Conservation (phyloP, 2,329 filamentous ascomycete species). For the Arthrobotrys iridis region DNA sequence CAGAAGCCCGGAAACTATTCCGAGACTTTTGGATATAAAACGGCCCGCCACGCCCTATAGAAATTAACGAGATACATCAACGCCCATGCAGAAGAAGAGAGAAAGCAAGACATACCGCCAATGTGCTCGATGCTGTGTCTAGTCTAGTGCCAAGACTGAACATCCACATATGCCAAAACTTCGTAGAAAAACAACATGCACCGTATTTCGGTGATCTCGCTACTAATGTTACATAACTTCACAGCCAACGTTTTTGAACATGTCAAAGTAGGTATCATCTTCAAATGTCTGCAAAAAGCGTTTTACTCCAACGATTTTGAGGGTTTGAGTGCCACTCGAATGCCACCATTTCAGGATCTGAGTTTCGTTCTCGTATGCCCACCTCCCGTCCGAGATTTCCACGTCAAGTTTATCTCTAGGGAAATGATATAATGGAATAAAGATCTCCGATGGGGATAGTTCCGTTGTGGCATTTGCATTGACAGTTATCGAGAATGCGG, state of each 20-base stretch:
- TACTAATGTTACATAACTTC: slow-evolving; percentile 68
- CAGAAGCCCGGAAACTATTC: neutral
- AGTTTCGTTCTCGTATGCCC: slow-evolving; percentile 83
- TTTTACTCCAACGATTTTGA: slow-evolving; percentile 78
- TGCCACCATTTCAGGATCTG: slow-evolving; percentile 95
- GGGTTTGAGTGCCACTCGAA: slow-evolving; percentile 79
- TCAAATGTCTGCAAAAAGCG: slow-evolving; percentile 70
- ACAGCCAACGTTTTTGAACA: slow-evolving; percentile 62
- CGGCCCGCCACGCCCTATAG: neutral
- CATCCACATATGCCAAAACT: neutral
- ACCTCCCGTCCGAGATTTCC: slow-evolving; percentile 84
- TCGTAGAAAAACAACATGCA: neutral
- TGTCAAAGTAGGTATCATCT: slow-evolving; percentile 80
- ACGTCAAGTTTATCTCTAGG: slow-evolving; percentile 77
- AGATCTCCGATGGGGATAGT: slow-evolving; percentile 79
- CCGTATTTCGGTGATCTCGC: slow-evolving; percentile 14
- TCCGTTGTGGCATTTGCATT: slow-evolving; percentile 70
- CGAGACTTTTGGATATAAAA: neutral
- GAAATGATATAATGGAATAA: slow-evolving; percentile 92
- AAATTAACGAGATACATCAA: neutral
- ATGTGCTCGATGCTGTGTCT: too few relatives aligned
- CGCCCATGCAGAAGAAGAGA: neutral
- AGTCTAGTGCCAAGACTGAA: too few relatives aligned
- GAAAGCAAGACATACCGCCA: neutral
- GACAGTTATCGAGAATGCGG: slow-evolving; percentile 78